Conservation (phyloP, 1,139 yeast species). For the Pichia sp. region DNA sequence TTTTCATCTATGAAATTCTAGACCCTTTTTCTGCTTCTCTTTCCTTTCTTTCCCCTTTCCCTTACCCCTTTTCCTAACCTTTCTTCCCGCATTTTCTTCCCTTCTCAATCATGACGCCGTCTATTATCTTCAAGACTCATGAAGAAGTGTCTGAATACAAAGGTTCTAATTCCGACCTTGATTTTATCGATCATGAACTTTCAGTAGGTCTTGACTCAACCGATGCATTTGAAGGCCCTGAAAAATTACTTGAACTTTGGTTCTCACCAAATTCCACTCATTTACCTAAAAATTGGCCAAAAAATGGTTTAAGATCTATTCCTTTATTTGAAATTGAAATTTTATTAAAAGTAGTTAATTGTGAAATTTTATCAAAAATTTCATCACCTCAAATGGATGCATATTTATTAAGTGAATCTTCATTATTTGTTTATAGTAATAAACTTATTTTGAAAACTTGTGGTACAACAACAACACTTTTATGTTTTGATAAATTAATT, state of each 20-base stretch:
- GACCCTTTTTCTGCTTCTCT: too few species aligned
- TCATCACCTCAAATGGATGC: conserved; percentile 68
- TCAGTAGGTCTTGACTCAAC: conserved; percentile 81
- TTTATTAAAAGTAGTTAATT: conserved; percentile 74
- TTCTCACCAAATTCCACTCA: conserved; percentile 44
- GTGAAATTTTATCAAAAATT: conserved; percentile 81
- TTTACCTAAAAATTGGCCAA: conserved; percentile 34
- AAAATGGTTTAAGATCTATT: conserved; percentile 56
- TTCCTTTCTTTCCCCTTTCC: too few species aligned
- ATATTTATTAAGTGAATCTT: conserved; percentile 81
- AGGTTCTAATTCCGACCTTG: conserved; percentile 18
- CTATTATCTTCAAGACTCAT: conserved; percentile 13
- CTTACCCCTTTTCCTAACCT: neutral
- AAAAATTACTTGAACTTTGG: conserved; percentile 88
- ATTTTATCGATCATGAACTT: conserved; percentile 68
- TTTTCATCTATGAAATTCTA: too few species aligned
- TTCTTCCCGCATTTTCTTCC: neutral
- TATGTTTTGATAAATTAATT: conserved; percentile 64
- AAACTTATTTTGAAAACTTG: conserved; percentile 87
- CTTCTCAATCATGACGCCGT: conserved; percentile 14
- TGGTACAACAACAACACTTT: conserved; percentile 89
- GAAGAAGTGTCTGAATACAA: conserved; percentile 7
- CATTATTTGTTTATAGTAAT: conserved; percentile 83
- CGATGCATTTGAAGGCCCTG: conserved; percentile 96
- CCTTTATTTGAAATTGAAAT: conserved; percentile 64